Conservation (phyloP, 352 stramenopile species). For the Nothophytophthora sp. region DNA sequence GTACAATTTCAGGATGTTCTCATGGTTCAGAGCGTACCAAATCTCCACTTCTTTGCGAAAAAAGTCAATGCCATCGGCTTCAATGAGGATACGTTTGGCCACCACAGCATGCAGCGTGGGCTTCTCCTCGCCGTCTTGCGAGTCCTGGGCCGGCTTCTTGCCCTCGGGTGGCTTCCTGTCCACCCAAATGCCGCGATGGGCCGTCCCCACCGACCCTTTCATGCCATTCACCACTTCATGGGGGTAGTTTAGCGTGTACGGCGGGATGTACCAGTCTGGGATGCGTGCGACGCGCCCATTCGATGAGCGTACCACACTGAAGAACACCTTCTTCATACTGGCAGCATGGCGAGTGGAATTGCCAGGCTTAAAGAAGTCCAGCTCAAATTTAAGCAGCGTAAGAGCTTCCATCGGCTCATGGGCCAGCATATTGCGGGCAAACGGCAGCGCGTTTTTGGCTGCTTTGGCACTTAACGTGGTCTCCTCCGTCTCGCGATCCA, state of each 20-base stretch:
- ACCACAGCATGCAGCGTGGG: conserved; percentile 7
- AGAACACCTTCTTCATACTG: conserved; percentile 32
- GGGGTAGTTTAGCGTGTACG: conserved; percentile 9
- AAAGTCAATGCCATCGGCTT: conserved; percentile 24
- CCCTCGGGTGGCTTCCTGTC: conserved; percentile 11
- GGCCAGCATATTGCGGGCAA: conserved; percentile 22
- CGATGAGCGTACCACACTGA: conserved; percentile 20
- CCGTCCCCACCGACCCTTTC: conserved; percentile 10
- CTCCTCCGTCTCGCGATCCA: conserved; percentile 14
- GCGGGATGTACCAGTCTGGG: conserved; percentile 18
- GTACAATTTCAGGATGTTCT: conserved; percentile 21
- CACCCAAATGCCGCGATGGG: conserved; percentile 14
- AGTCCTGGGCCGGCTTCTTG: conserved; percentile 6
- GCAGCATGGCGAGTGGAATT: conserved; percentile 27
- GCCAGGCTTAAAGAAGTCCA: conserved; percentile 26
- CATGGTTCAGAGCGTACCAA: conserved; percentile 15
- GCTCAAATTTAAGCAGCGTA: conserved; percentile 37
- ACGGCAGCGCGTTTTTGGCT: conserved; percentile 29
- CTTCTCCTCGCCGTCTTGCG: neutral
- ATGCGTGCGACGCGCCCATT: conserved; percentile 19
- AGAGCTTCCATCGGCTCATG: conserved; percentile 36
- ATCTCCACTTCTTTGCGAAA: conserved; percentile 26
- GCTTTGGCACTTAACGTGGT: conserved; percentile 6
- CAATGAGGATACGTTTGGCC: conserved; percentile 13
- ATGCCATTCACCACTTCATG: conserved; percentile 1